Base-by-base conservation (phyloP, 2,329 filamentous ascomycete genomes). In the Trichoderma semiorbis region DNA sequence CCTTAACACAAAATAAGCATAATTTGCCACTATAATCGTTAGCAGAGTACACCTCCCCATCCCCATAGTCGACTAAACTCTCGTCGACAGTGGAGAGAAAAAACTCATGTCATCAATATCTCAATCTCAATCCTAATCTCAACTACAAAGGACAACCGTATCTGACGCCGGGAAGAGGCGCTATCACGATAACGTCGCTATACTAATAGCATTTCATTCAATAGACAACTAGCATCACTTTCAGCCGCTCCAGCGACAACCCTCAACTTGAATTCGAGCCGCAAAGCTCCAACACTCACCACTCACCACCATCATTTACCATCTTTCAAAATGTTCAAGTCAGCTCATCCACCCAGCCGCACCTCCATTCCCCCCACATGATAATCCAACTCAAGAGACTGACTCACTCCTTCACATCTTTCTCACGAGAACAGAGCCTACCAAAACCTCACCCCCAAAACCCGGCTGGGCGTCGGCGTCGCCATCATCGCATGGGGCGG, bases 401-500 rank as follows among this genome's bases (percentile, higher is more conserved):
- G n/a, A 28, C 30, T 26, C 32, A 50, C 8, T 6, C 14, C 43
- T n/a, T 47, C 36, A 8, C 16, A 12, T 16, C 21, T 30, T 30
- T 57, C 26, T 18, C 18, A n/a, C 18, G 8, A 16, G 5, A 18
- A n/a, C 66, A 92, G 90, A 77, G 85, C 90, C 67, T 97, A 94
- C 84, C 90, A 87, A 78, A 89, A 88, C 76, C 90, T 97, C 69
- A 84, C 91, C 4, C 88, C 91, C 21, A 90, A 88, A 75, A 91
- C 92, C 28, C 92, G 92, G 71, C 82, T 93, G 55, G 82, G 91
- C 62, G 86, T 97, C 74, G 95, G 95, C 75, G 79, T 90, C 63
- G 92, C 90, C 76, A 82, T 97, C 75, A 89, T 97, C 78, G 88
- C 88, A 39, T 97, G 94, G 89, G 93, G 93, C 16, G 83, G 85